Percentiles rank a stretch among this genome's conserved stretches.
Conservation (phyloP, 257 asterid genomes). For the Ophiorrhiza pumila region DNA sequence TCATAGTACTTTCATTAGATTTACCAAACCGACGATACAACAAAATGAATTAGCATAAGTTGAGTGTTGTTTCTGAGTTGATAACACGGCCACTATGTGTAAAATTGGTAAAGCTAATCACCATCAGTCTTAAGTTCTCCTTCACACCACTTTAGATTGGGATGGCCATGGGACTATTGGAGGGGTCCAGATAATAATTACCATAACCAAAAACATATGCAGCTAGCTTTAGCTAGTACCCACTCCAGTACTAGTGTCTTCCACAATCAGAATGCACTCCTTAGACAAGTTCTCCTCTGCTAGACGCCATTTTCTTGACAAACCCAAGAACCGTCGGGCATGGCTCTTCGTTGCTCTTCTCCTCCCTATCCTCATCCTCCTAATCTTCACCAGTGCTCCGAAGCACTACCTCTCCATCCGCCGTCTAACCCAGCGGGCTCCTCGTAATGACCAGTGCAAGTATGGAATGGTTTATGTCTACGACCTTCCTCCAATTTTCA, state of each 20-base stretch:
- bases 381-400: slow-evolving; percentile 15
- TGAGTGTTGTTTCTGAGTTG: too few species aligned
- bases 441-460: slow-evolving; percentile 43
- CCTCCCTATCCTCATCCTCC: slow-evolving; percentile 13
- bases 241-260: background rate
- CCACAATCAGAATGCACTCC: background rate
- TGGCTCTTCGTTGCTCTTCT: slow-evolving; percentile 13
- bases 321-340: slow-evolving; percentile 15
- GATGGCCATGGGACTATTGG: too few species aligned
- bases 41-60: too few species aligned
- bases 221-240: background rate
- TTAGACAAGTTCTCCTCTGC: background rate
- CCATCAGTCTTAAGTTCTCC: too few species aligned
- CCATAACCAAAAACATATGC: background rate
- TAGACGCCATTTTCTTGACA: slow-evolving; percentile 6
- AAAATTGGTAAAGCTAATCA: too few species aligned
- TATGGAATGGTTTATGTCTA: slow-evolving; percentile 63
- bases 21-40: too few species aligned
- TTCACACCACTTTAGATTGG: too few species aligned
- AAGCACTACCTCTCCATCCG: slow-evolving; percentile 15
- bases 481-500: slow-evolving; percentile 55
- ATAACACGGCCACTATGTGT: too few species aligned
- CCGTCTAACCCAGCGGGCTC: slow-evolving; percentile 15
- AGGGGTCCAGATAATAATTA: background rate
- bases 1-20: too few species aligned